Base-by-base conservation (phyloP, 495 filamentous ascomycete species). In the Penicillium egyptiacum region DNA sequence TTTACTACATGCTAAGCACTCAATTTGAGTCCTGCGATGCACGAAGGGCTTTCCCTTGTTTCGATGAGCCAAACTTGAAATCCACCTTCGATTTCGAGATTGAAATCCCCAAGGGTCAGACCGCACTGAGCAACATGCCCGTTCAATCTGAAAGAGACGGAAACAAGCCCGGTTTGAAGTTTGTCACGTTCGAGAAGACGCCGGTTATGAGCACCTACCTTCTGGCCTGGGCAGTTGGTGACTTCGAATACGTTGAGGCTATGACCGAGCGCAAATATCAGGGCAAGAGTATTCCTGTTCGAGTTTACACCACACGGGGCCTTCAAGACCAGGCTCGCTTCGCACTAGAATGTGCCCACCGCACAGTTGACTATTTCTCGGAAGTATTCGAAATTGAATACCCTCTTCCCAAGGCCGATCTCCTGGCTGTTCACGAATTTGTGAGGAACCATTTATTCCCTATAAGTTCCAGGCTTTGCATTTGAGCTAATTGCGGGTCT, bases 161-260 rank as follows among this genome's bases (percentile, higher is more conserved):
- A 44, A 79, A 76, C 50, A 82, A 80, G 40, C 69, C 81, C 26
- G 87, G 86, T 7, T 79, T 88, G 55, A 91, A 96, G 72, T 74
- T 85, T 11, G 90, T 98, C 16, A 81, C 84, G 0, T 98, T 98
- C 63, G 89, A 96, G 59, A 83, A 80, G 50, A 92, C 88, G 12
- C 94, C 94, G 0, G 79, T 91, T 55, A 98, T 98, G 94, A 96
- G 91, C 70, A 96, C 94, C n/a, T 96, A 96, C 73, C 86, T 98
- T 28, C 77, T 96, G 25, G 93, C 94, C 16, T 98, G 94, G 94
- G 93, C 93, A 20, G 83, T 96, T 55, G 94, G 95, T 57, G 94
- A 98, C 67, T 96, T 98, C 57, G 93, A 96, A 70, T 96, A 96
- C 66, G 84, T 97, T 40, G 94, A 98, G 72, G 88, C 86, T 44